phyloP scores from a whole-genome alignment of 2,329 filamentous ascomycete species.

The Phyllosticta capitalensis region DNA sequence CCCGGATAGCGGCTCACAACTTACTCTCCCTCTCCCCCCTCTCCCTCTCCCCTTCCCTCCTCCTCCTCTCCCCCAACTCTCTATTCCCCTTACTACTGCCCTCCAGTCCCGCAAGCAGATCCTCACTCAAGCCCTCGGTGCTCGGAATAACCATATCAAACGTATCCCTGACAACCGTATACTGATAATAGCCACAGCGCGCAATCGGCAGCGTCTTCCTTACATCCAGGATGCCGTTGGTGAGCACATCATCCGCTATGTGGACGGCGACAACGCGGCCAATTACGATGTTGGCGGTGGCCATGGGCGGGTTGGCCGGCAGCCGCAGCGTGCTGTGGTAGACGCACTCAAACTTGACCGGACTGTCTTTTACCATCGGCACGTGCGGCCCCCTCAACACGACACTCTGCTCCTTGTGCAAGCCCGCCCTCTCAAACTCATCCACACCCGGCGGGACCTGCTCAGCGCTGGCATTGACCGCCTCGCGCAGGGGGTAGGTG shows the following conservation, averaged over 20 bases:
- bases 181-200: constrained; percentile 51
- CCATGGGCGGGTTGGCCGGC: constrained; percentile 49
- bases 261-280: constrained; percentile 49
- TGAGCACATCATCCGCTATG: constrained; percentile 46
- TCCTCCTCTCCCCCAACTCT: constrained; percentile 2
- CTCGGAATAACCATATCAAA: constrained; percentile 50
- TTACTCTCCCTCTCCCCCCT: neutral
- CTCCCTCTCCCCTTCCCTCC: constrained; percentile 5
- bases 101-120: constrained; percentile 29
- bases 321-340: constrained; percentile 45
- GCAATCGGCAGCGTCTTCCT: constrained; percentile 50
- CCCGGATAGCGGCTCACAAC: too few species aligned
- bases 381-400: constrained; percentile 17
- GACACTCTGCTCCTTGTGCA: constrained; percentile 40
- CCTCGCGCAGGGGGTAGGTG: constrained; percentile 46
- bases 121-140: constrained; percentile 20
- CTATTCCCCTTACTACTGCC: constrained; percentile 23
- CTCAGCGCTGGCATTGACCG: constrained; percentile 47
- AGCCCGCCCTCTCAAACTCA: constrained; percentile 43
- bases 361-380: constrained; percentile 29
- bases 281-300: constrained; percentile 49
- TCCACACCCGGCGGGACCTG: constrained; percentile 41
- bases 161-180: constrained; percentile 44
- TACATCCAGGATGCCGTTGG: constrained; percentile 47
- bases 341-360: constrained; percentile 9